phyloP scores from a whole-genome alignment of 495 filamentous ascomycete genomes.

The Xylaria venustula region DNA sequence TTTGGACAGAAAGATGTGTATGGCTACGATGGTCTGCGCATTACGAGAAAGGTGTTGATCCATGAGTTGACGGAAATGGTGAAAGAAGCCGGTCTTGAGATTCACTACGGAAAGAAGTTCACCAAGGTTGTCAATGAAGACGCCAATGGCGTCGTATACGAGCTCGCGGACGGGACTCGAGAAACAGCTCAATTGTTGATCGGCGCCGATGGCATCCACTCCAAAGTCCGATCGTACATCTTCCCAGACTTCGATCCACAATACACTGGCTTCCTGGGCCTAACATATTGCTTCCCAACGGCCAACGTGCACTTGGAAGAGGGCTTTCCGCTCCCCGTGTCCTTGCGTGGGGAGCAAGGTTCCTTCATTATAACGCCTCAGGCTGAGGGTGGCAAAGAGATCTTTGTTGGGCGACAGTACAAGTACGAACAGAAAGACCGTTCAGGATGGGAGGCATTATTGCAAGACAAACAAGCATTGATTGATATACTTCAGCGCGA shows the following conservation, averaged over 20 bases:
- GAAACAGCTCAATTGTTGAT: constrained; percentile 31
- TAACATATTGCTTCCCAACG: constrained; percentile 28
- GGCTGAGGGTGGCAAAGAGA: constrained; percentile 41
- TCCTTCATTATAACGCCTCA: constrained; percentile 51
- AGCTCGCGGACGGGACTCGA: constrained; percentile 39
- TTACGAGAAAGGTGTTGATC: constrained; percentile 49
- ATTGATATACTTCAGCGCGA: constrained; percentile 22
- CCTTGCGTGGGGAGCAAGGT: constrained; percentile 41
- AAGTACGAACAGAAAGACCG: constrained; percentile 13
- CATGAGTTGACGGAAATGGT: constrained; percentile 32
- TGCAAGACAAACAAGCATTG: constrained; percentile 23
- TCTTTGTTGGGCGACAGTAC: constrained; percentile 44
- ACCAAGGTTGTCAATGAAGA: constrained; percentile 34
- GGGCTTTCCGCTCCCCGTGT: constrained; percentile 40
- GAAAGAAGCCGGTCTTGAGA: constrained; percentile 34
- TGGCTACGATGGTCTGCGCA: constrained; percentile 45
- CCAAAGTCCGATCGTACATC: constrained; percentile 34
- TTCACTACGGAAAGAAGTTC: constrained; percentile 46
- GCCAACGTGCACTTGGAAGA: constrained; percentile 18
- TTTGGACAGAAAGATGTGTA: constrained; percentile 43
- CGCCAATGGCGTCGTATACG: constrained; percentile 34
- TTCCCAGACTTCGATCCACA: constrained; percentile 13
- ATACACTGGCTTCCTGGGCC: constrained; percentile 20
- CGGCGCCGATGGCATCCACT: constrained; percentile 53
- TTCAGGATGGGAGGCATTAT: constrained; percentile 21